These are phyloP conservation scores for Daldinia bambusicola DNA, from an alignment of 495 filamentous ascomycete species.

Conservation along the genomic window DNA sequence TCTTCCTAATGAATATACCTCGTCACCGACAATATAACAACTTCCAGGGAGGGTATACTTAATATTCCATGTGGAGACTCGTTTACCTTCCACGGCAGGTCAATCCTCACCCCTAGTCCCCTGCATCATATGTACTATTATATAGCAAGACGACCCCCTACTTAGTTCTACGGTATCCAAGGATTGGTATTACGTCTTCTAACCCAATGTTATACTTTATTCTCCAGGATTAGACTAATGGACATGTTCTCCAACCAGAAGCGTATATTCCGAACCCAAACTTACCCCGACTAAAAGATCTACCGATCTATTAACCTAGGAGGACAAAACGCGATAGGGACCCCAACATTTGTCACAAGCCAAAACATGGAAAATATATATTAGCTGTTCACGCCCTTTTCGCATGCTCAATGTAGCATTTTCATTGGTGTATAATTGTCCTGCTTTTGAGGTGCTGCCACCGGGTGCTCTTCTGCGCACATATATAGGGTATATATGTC, in stretches of 20 bases:
- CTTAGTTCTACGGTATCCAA: neutral
- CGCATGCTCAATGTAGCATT: neutral
- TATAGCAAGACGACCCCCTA: neutral
- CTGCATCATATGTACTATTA: neutral
- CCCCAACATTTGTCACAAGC: neutral
- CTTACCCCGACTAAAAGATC: neutral
- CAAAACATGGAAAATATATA: neutral
- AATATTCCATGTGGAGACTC: conserved; percentile 6
- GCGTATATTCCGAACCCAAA: neutral
- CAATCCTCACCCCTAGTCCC: conserved; percentile 21
- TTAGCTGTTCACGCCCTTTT: neutral
- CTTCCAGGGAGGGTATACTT: neutral
- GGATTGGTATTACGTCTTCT: neutral
- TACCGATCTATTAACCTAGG: neutral
- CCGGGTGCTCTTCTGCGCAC: neutral
- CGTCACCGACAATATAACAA: conserved; percentile 4
- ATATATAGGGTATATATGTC: neutral
- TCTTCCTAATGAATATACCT: neutral
- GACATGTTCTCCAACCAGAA: neutral
- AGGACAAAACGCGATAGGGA: neutral
- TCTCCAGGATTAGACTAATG: neutral
- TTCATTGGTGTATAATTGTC: neutral
- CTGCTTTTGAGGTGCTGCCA: neutral
- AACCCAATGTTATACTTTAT: neutral
- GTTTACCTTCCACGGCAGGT: conserved; percentile 30